phyloP scores from a whole-genome alignment of 129 eudicot species.

The Logfia minima region DNA sequence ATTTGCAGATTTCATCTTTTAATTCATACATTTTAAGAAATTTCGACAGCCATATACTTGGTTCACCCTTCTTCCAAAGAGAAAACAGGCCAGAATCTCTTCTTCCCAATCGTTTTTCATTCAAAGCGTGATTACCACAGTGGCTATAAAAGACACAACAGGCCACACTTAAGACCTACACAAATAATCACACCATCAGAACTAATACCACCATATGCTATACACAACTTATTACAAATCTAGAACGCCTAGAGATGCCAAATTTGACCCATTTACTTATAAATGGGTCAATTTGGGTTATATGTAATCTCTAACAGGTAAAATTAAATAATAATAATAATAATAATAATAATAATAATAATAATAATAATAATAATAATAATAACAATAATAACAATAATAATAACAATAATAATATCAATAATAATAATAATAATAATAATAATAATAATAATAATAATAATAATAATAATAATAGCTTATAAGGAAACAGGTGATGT shows the following conservation, averaged over 20 bases:
- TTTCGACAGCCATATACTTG: conserved; percentile 73
- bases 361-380: too few relatives aligned
- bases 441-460: too few relatives aligned
- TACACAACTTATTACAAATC: not conserved
- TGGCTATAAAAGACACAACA: conserved; percentile 99
- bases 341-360: too few relatives aligned
- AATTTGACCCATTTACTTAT: not conserved
- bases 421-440: too few relatives aligned
- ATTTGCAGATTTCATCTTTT: conserved; percentile 86
- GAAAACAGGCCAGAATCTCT: conserved; percentile 65
- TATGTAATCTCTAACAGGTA: not conserved
- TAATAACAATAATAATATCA: too few relatives aligned
- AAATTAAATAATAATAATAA: not conserved
- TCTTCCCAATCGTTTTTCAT: conserved; percentile 64
- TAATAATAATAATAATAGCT: not conserved
- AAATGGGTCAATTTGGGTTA: not conserved
- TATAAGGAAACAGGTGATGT: not conserved
- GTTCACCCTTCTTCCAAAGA: conserved; percentile 82
- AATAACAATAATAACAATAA: too few relatives aligned
- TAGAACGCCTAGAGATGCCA: not conserved
- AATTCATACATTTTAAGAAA: conserved; percentile 75
- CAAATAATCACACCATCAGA: conserved; percentile 23
- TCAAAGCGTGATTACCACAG: conserved; percentile 93
- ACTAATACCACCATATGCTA: conserved; percentile 25
- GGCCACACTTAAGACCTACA: conserved; percentile 95